phyloP scores from a whole-genome alignment of 257 asterid species.

The Rauvolfia tetraphylla region DNA sequence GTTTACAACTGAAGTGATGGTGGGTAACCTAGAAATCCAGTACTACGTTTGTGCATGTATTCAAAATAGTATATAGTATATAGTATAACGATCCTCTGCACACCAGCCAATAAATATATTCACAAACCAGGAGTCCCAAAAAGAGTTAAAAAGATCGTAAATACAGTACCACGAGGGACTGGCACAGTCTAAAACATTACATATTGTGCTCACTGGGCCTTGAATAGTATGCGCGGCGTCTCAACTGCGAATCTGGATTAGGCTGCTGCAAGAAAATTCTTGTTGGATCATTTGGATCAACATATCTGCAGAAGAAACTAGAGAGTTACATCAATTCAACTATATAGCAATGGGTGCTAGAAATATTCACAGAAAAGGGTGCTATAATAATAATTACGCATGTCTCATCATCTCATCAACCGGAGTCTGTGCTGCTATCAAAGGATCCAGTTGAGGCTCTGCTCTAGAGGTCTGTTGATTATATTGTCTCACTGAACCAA shows the following conservation, averaged over 20 bases:
- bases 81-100: no score
- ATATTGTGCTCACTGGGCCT: constrained; percentile 32
- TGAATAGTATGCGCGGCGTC: constrained; percentile 84
- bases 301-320: constrained; percentile 56
- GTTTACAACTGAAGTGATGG: no score
- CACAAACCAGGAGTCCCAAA: no score
- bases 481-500: constrained; percentile 65
- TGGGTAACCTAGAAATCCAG: no score
- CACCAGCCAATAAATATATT: no score
- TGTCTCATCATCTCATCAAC: constrained; percentile 98
- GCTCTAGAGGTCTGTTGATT: constrained; percentile 44
- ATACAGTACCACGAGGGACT: not conserved
- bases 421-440: constrained; percentile 91
- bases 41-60: no score
- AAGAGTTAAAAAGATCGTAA: no score
- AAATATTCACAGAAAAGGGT: no score
- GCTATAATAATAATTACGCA: no score
- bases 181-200: constrained; percentile 4
- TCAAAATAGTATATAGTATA: no score
- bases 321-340: not conserved
- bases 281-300: constrained; percentile 93
- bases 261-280: constrained; percentile 96
- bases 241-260: constrained; percentile 65
- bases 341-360: no score
- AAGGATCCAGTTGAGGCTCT: constrained; percentile 71